phyloP scores from a whole-genome alignment of 768 basidiomycete species.

The Mycena chlorophos region DNA sequence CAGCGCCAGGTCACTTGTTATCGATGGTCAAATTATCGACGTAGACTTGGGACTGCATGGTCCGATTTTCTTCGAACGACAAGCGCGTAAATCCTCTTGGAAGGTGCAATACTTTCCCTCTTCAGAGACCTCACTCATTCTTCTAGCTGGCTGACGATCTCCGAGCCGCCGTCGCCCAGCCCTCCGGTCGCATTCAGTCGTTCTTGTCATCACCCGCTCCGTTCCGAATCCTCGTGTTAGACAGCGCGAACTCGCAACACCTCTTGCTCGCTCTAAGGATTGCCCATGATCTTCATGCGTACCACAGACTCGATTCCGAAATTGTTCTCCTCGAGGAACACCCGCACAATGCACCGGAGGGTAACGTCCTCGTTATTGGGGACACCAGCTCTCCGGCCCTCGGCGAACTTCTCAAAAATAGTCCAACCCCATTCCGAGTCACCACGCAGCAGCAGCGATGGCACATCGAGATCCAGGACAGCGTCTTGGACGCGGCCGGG shows the following conservation, averaged over 20 bases:
- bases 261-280: slow-evolving; percentile 62
- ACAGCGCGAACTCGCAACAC: slow-evolving; percentile 32
- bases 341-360: slow-evolving; percentile 24
- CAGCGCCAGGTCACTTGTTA: slow-evolving; percentile 16
- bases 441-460: slow-evolving; percentile 27
- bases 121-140: too few relatives aligned
- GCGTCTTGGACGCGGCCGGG: slow-evolving; percentile 27
- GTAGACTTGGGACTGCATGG: slow-evolving; percentile 6
- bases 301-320: slow-evolving; percentile 68
- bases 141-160: slow-evolving; percentile 5
- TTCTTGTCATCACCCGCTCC: slow-evolving; percentile 58
- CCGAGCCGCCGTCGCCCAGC: slow-evolving; percentile 18
- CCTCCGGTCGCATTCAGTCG: slow-evolving; percentile 61
- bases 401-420: slow-evolving; percentile 31
- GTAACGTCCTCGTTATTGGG: slow-evolving; percentile 65
- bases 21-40: slow-evolving; percentile 20
- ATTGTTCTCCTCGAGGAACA: slow-evolving; percentile 51
- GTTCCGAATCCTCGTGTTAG: slow-evolving; percentile 57
- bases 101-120: too few relatives aligned
- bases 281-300: slow-evolving; percentile 64
- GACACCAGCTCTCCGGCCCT: slow-evolving; percentile 36
- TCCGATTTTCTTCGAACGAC: slow-evolving; percentile 19
- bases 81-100: slow-evolving; percentile 14
- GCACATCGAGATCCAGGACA: slow-evolving; percentile 30
- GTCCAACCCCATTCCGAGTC: slow-evolving; percentile 34